phyloP scores from a whole-genome alignment of 2,329 filamentous ascomycete species.

The Fusarium bactridioides region DNA sequence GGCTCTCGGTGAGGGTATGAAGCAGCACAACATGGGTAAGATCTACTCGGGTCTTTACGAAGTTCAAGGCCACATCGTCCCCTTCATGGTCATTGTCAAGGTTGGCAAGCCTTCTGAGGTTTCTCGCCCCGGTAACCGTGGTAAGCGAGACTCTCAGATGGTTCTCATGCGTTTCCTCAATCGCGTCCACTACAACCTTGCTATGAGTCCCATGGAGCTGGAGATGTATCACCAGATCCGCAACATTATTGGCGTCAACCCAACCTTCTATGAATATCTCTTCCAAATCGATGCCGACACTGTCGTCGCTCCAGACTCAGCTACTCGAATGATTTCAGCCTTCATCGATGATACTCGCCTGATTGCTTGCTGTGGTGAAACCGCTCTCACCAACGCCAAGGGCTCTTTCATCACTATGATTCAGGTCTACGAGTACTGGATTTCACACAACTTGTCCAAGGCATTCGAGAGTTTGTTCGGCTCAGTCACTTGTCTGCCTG shows the following conservation, averaged over 20 bases:
- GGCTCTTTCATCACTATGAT: slow-evolving; percentile 97
- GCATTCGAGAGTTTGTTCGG: slow-evolving; percentile 98
- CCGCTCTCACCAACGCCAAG: slow-evolving; percentile 90
- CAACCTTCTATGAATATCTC: slow-evolving; percentile 97
- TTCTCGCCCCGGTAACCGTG: slow-evolving; percentile 92
- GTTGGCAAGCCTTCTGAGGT: slow-evolving; percentile 98
- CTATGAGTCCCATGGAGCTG: slow-evolving; percentile 95
- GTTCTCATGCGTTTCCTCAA: slow-evolving; percentile 99
- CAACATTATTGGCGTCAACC: slow-evolving; percentile 98
- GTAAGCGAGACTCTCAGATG: slow-evolving; percentile 99
- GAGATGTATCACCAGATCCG: slow-evolving; percentile 99
- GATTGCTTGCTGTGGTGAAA: slow-evolving; percentile 96
- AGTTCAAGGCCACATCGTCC: slow-evolving; percentile 96
- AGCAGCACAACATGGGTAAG: slow-evolving; percentile 99
- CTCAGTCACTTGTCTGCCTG: slow-evolving; percentile 95
- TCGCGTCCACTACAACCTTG: slow-evolving; percentile 94
- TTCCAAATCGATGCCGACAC: slow-evolving; percentile 98
- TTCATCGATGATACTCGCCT: slow-evolving; percentile 92
- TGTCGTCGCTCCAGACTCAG: slow-evolving; percentile 87
- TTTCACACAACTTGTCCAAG: slow-evolving; percentile 96
- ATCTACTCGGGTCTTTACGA: slow-evolving; percentile 98
- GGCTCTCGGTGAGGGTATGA: slow-evolving; percentile 91
- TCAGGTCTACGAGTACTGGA: slow-evolving; percentile 99
- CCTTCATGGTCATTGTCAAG: slow-evolving; percentile 96
- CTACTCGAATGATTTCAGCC: slow-evolving; percentile 88